phyloP scores from a whole-genome alignment of 345 rosid genomes.

The Heritiera fomes region DNA sequence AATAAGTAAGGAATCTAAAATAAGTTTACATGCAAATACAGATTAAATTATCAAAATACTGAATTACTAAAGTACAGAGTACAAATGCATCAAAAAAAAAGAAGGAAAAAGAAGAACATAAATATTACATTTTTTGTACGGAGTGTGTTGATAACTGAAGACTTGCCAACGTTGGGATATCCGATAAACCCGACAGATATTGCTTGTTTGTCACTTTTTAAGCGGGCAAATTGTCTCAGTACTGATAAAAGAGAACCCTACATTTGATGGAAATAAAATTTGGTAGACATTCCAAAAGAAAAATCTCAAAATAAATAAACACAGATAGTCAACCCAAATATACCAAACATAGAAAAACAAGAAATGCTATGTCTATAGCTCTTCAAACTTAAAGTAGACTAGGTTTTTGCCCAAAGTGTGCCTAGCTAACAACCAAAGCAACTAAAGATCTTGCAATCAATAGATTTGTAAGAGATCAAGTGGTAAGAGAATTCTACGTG shows the following conservation, averaged over 20 bases:
- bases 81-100: not conserved
- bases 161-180: conserved; percentile 96
- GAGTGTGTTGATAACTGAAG: conserved; percentile 95
- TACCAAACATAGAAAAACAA: not conserved
- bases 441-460: not conserved
- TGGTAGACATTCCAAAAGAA: conserved; percentile 16
- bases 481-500: not conserved
- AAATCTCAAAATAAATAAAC: not conserved
- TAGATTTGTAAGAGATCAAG: not conserved
- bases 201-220: conserved; percentile 93
- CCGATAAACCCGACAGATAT: conserved; percentile 96
- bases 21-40: not conserved
- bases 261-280: not conserved
- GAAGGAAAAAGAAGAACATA: not conserved
- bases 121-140: conserved; percentile 81
- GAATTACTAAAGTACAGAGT: not conserved
- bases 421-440: not conserved
- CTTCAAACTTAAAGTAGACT: not conserved
- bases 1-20: not conserved
- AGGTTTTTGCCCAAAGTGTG: not conserved
- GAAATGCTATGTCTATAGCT: not conserved
- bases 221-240: conserved; percentile 87
- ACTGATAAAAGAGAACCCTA: conserved; percentile 95
- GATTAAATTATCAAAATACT: not conserved
- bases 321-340: not conserved